Conservation (phyloP, 2,329 filamentous ascomycete genomes). For the Neofusicoccum laricinum region DNA sequence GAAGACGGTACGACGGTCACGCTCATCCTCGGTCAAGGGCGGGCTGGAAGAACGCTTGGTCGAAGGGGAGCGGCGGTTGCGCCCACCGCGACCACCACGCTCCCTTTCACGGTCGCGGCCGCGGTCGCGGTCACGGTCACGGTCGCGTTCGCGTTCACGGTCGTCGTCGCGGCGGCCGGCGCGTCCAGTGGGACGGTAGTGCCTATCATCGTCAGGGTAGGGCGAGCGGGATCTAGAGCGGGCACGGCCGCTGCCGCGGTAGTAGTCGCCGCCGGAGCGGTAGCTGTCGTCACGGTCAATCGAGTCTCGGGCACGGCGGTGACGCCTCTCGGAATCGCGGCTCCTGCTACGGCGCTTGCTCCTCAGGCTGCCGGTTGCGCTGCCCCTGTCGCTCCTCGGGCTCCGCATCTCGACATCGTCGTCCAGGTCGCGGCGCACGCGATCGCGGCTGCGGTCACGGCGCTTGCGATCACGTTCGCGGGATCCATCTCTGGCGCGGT, state of each 20-base stretch:
- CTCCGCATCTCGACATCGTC: conserved; percentile 36
- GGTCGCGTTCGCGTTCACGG: conserved; percentile 52
- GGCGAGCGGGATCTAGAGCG: conserved; percentile 37
- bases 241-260: conserved; percentile 33
- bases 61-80: conserved; percentile 46
- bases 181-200: conserved; percentile 29
- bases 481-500: conserved; percentile 24
- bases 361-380: conserved; percentile 36
- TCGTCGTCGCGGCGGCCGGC: conserved; percentile 44
- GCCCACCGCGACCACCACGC: conserved; percentile 49
- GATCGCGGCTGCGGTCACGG: conserved; percentile 22
- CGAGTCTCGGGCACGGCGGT: conserved; percentile 24
- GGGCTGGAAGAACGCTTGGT: conserved; percentile 50
- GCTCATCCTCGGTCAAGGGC: conserved; percentile 82
- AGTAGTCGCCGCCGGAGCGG: conserved; percentile 36
- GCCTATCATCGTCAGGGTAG: conserved; percentile 33
- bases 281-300: conserved; percentile 18
- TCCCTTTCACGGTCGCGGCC: conserved; percentile 58
- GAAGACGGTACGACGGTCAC: conserved; percentile 94
- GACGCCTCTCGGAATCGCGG: conserved; percentile 24
- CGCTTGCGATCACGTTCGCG: conserved; percentile 28
- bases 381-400: conserved; percentile 27
- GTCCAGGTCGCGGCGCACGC: conserved; percentile 29
- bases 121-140: conserved; percentile 55
- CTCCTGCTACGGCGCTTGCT: conserved; percentile 27